Base-by-base conservation (phyloP, 331 rosid genomes). In the Telfairia occidentalis region DNA sequence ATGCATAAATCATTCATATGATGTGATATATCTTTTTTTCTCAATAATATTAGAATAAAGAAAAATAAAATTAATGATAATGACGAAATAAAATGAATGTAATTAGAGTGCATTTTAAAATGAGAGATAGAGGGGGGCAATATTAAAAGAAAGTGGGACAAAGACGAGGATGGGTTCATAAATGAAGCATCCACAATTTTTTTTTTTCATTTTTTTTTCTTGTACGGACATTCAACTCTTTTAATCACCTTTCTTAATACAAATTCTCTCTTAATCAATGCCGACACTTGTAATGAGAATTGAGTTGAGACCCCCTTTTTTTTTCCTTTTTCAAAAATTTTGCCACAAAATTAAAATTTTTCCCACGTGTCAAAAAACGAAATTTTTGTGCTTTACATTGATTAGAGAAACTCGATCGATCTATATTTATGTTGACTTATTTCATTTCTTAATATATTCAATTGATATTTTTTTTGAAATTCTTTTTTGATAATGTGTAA, bases 101-200 rank as follows among this genome's bases (percentile, higher is more conserved):
- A 53, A 53, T 21, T 53, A 53, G 30, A 53, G 70, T 32, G 34
- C 1, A 66, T 40, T 66, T 34, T 21, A 66, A 66, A 42, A 67
- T 23, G 73, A 66, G 52, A 12, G 28, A 19, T 4, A 58, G 16
- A 13, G 52, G 73, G 32, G n/a, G n/a, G n/a, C n/a, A n/a, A n/a
- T 53, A 67, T 67, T 67, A 42, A 67, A 67, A 4, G 19, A 42
- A 67, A 21, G 73, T 67, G 53, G 73, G 73, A 67, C 53, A 67
- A 15, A 40, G 35, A 23, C 12, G 73, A 21, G 34, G 50, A 23
- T 67, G 52, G 34, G 21, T 67, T 67, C 30, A 67, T 67, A 40
- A 67, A 40, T 42, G 53, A 67, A 66, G 30, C 73, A 40, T 46
- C 53, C 52, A 66, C 53, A 40, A n/a, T n/a, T n/a, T n/a, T 59